These are phyloP conservation scores for Boletus sensibilis DNA, from an alignment of 768 basidiomycete species.

Conservation along the genomic window DNA sequence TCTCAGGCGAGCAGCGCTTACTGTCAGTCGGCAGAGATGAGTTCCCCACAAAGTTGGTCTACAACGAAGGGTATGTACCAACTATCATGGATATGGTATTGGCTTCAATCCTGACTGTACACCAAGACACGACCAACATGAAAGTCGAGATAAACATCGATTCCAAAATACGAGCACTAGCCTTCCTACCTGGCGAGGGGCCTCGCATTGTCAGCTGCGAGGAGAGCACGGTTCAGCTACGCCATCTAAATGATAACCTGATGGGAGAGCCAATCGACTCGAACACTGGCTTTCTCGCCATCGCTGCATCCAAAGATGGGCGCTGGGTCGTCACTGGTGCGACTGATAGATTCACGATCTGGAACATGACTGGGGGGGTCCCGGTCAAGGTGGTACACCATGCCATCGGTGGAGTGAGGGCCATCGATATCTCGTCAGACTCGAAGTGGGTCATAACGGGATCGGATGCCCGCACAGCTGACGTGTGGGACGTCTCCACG, in stretches of 20 bases:
- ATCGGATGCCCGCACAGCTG: constrained; percentile 10
- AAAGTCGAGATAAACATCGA: neutral
- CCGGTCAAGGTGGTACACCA: neutral
- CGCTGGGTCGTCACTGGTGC: constrained; percentile 6
- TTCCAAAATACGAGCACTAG: constrained; percentile 12
- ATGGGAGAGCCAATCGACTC: constrained; percentile 14
- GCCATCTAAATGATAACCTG: neutral
- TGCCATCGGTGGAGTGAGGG: constrained; percentile 7
- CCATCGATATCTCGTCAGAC: constrained; percentile 18
- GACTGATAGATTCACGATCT: constrained; percentile 12
- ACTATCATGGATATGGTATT: neutral
- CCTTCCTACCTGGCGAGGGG: constrained; percentile 4
- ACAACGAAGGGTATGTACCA: neutral
- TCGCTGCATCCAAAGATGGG: constrained; percentile 15
- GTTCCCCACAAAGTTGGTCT: neutral
- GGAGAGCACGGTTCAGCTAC: constrained; percentile 9
- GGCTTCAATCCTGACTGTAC: neutral
- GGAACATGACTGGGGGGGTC: neutral
- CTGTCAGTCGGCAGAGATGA: neutral
- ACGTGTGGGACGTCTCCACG: constrained; percentile 18
- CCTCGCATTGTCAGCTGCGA: constrained; percentile 11
- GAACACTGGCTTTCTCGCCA: neutral
- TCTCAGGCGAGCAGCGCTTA: neutral
- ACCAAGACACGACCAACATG: neutral
- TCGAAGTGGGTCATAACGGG: constrained; percentile 21